Percentiles rank a stretch among this genome's conserved stretches.
These are phyloP conservation scores for Sphaerulina populicola DNA, from an alignment of 2,329 filamentous ascomycete species.

Conservation along the genomic window DNA sequence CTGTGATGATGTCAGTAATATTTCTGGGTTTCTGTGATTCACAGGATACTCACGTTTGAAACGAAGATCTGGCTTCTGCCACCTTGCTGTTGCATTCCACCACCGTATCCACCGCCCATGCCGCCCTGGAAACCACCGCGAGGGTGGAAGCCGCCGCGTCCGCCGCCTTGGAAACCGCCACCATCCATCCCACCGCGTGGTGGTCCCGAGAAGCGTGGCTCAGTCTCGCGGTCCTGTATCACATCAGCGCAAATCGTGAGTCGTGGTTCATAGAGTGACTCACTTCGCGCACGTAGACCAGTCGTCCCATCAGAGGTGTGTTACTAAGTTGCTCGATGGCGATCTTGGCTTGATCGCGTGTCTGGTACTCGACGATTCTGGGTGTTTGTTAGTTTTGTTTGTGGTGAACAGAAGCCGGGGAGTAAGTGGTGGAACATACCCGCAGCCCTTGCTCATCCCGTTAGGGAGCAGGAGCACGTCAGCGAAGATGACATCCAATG, in stretches of 20 bases:
- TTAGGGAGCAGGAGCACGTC: conserved; percentile 99
- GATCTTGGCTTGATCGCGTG: conserved; percentile 95
- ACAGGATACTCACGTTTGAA: conserved; percentile 61
- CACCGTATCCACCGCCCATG: conserved; percentile 39
- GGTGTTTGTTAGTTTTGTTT: background rate
- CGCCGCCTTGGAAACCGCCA: conserved; percentile 52
- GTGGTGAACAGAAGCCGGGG: background rate
- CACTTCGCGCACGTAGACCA: conserved; percentile 98
- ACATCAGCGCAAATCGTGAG: conserved; percentile 10
- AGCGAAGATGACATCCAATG: conserved; percentile 83
- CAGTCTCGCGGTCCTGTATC: conserved; percentile 83
- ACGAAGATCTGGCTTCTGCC: conserved; percentile 89
- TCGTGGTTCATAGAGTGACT: conserved; percentile 12
- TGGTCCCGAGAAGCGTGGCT: conserved; percentile 65
- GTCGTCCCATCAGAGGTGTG: conserved; percentile 95
- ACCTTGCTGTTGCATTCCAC: conserved; percentile 46
- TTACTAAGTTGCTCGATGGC: conserved; percentile 97
- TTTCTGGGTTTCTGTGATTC: background rate
- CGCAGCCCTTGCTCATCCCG: conserved; percentile 99
- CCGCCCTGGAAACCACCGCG: conserved; percentile 41
- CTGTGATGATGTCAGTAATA: conserved; percentile 44
- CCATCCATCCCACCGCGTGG: conserved; percentile 51
- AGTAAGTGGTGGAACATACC: conserved; percentile 55
- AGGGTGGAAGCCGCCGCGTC: conserved; percentile 34
- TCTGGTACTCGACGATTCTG: conserved; percentile 99